Evolutionary conservation across 106 monocot species (phyloP).

Genomic region (Cymbidium sinense): DNA sequence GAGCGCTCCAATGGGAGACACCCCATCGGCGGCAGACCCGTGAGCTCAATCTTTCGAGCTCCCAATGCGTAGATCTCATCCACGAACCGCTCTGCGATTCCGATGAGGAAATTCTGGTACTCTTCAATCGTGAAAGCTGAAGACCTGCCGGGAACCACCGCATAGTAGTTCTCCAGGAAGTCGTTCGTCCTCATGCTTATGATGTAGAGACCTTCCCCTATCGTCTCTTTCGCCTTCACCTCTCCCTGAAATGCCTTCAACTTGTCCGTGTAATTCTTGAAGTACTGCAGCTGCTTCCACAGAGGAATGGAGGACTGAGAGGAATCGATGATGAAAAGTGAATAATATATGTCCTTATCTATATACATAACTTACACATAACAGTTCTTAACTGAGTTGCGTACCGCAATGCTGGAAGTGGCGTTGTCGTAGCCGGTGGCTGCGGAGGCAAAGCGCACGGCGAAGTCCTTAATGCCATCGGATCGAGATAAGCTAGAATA

Average conservation of each 20-base stretch:
- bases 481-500: conserved; percentile 55
- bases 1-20: conserved; percentile 57
- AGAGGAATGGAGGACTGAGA: conserved; percentile 58
- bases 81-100: conserved; percentile 33
- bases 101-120: conserved; percentile 41
- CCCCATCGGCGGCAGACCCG: conserved; percentile 51
- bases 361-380: no score
- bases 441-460: conserved; percentile 66
- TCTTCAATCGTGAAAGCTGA: conserved; percentile 30
- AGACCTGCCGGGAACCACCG: conserved; percentile 17
- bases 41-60: conserved; percentile 41
- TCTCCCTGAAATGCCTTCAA: conserved; percentile 27
- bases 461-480: conserved; percentile 32
- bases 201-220: conserved; percentile 56
- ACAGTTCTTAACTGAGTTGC: background rate
- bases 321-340: no score
- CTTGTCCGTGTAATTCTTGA: conserved; percentile 47
- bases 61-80: conserved; percentile 31
- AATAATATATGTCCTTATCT: no score
- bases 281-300: conserved; percentile 65
- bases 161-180: conserved; percentile 87
- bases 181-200: conserved; percentile 89
- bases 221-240: conserved; percentile 19
- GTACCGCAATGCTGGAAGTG: conserved; percentile 45
- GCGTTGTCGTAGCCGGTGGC: conserved; percentile 48